phyloP scores from a whole-genome alignment of 2,329 filamentous ascomycete species.

The Fonsecaea nubica region DNA sequence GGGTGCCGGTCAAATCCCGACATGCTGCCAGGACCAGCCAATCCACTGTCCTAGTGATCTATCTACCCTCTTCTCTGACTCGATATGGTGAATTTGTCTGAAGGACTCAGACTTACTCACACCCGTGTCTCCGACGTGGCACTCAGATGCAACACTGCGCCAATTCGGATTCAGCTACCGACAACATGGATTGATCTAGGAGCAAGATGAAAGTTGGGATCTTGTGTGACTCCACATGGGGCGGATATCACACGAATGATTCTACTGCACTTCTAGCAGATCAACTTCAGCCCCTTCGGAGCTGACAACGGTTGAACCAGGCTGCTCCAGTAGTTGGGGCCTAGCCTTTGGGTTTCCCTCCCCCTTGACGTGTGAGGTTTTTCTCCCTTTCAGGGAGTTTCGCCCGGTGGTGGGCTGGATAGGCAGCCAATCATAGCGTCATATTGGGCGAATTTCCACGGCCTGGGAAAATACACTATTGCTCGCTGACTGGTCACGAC shows the following conservation, averaged over 20 bases:
- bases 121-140: neutral
- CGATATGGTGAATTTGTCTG: neutral
- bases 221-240: neutral
- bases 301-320: neutral
- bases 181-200: neutral
- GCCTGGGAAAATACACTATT: neutral
- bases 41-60: neutral
- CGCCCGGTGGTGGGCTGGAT: neutral
- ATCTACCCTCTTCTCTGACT: neutral
- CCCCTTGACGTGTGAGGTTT: neutral
- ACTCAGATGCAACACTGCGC: neutral
- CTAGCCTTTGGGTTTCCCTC: neutral
- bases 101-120: neutral
- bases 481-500: neutral
- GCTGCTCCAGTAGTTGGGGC: neutral
- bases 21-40: neutral
- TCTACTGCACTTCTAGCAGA: neutral
- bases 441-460: neutral
- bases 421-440: neutral
- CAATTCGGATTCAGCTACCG: neutral
- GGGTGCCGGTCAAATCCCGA: neutral
- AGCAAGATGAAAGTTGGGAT: neutral
- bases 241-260: neutral
- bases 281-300: neutral
- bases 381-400: neutral